Evolutionary conservation across 1,284 basidiomycete species (phyloP), one percentile per base, ranked within the genome.

Genomic region (Erythrobasidium hasegawianum): DNA sequence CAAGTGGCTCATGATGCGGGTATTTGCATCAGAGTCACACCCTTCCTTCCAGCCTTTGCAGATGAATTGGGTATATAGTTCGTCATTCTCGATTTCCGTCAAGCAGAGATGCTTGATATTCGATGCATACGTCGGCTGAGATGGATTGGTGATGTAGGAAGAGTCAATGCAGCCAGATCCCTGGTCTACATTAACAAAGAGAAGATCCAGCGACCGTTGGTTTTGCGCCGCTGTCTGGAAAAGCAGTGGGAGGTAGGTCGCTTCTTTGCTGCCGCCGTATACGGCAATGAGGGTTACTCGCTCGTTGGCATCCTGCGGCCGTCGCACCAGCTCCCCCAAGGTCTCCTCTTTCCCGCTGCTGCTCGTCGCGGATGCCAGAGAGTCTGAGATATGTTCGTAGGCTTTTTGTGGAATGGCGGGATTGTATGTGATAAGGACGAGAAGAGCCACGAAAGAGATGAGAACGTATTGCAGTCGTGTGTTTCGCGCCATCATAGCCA

Each of bases 61-160:
- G 50, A 53, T 53, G 50, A 53, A 53, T n/a, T 27, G 18, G 7
- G 22, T 29, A 9, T 53, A 29, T 8, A 22, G 26, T 24, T 22
- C 20, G 26, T 53, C 50, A 16, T 53, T 53, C 20, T 53, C 50
- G 14, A 16, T 8, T 16, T 22, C 22, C 4, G n/a, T 20, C 7
- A 53, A 16, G 50, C 50, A 53, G 50, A 53, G 50, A 20, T 53
- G 50, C 50, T 53, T 53, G 50, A 53, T 53, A 20, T 53, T 53
- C 8, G 50, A 29, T 16, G 50, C n/a, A 24, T 53, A 53, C 20
- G 22, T 29, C 20, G 26, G n/a, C 14, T 26, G n/a, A 16, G 50
- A 22, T 16, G 50, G 50, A 20, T 53, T 53, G 3, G 50, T 53
- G 20, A 24, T 24, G 50, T 53, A 22, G 18, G 50, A 53, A 9